A percentile compares a stretch with the other conserved stretches of the same genome.
Evolutionary conservation across 2,329 filamentous ascomycete genomes (phyloP).

Genomic region (Fusarium goolgardi): DNA sequence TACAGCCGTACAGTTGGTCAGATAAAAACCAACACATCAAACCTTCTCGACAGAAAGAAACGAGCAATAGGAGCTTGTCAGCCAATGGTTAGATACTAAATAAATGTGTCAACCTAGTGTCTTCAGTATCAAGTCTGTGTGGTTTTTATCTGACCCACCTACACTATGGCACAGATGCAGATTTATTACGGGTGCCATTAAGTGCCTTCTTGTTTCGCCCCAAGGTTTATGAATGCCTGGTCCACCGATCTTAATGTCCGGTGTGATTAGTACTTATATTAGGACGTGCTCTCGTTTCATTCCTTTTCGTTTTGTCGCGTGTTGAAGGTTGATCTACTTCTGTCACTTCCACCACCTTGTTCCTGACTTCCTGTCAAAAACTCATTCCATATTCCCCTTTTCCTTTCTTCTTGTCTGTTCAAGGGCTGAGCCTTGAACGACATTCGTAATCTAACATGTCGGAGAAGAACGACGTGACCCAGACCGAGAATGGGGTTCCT

Average conservation of each 20-base stretch:
- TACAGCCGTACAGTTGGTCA: background rate
- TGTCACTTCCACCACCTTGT: conserved; percentile 22
- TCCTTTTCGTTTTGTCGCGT: conserved; percentile 4
- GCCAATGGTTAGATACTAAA: background rate
- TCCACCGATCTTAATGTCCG: conserved; percentile 20
- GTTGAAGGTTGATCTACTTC: conserved; percentile 32
- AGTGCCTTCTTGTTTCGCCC: conserved; percentile 26
- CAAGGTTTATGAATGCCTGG: conserved; percentile 23
- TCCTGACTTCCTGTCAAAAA: conserved; percentile 6
- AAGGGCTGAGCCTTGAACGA: background rate
- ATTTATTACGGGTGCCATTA: conserved; percentile 22
- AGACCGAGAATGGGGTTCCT: conserved; percentile 51
- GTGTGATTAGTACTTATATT: conserved; percentile 42
- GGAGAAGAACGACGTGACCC: conserved; percentile 52
- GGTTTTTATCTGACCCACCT: background rate
- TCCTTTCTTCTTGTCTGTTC: background rate
- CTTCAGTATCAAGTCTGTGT: background rate
- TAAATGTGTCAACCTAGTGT: background rate
- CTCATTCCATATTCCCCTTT: background rate
- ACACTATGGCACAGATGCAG: conserved; percentile 4
- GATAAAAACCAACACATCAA: background rate
- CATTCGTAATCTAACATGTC: conserved; percentile 49
- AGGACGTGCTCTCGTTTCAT: conserved; percentile 26
- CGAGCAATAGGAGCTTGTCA: background rate
- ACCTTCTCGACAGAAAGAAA: background rate